Evolutionary conservation across 2,329 filamentous ascomycete genomes (phyloP).

Genomic region (Exophiala viscosa): DNA sequence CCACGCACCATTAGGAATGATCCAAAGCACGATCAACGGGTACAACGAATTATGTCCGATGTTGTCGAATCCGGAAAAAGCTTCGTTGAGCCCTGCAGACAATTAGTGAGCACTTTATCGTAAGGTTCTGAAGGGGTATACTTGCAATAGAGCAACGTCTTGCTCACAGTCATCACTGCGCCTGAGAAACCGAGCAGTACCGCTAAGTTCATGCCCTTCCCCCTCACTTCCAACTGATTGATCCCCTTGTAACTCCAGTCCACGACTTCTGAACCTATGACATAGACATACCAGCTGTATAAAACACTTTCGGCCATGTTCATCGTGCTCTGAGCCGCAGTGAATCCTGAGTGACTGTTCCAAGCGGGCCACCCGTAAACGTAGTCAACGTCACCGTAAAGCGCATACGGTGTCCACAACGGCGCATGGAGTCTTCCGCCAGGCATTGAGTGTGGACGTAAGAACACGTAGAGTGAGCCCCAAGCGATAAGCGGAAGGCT

Average conservation of each 20-base stretch:
- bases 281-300: slow-evolving; percentile 60
- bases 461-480: slow-evolving; percentile 74
- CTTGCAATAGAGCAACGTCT: slow-evolving; percentile 65
- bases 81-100: slow-evolving; percentile 55
- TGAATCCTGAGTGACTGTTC: slow-evolving; percentile 68
- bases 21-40: slow-evolving; percentile 57
- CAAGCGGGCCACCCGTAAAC: slow-evolving; percentile 76
- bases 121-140: slow-evolving; percentile 13
- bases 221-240: too few relatives aligned
- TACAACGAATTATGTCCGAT: slow-evolving; percentile 58
- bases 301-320: slow-evolving; percentile 65
- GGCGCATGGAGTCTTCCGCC: slow-evolving; percentile 69
- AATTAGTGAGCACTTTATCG: neutral
- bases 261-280: neutral
- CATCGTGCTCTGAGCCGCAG: slow-evolving; percentile 65
- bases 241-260: too few relatives aligned
- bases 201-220: slow-evolving; percentile 38
- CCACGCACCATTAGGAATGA: slow-evolving; percentile 65
- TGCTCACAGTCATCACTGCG: slow-evolving; percentile 61
- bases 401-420: slow-evolving; percentile 70
- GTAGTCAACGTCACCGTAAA: slow-evolving; percentile 76
- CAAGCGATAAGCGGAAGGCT: slow-evolving; percentile 75
- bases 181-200: slow-evolving; percentile 57
- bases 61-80: slow-evolving; percentile 57
- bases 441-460: slow-evolving; percentile 76